phyloP scores from a whole-genome alignment of 2,329 filamentous ascomycete species.

The Laburnicola sp. region DNA sequence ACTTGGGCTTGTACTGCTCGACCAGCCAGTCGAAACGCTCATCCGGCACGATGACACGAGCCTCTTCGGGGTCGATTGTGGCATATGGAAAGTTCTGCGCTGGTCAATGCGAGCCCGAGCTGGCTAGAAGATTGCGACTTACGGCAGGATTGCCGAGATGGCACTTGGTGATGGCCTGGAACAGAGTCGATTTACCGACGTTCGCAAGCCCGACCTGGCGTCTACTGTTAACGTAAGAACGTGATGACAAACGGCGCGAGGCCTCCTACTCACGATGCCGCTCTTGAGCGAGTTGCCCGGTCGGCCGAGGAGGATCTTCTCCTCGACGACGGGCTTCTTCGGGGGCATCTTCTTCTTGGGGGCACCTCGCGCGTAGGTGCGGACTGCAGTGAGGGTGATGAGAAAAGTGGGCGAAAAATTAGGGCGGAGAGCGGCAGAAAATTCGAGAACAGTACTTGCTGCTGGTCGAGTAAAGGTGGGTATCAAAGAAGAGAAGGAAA shows the following conservation, averaged over 20 bases:
- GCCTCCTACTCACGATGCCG: slow-evolving; percentile 84
- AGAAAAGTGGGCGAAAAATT: slow-evolving; percentile 45
- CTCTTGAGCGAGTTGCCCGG: slow-evolving; percentile 98
- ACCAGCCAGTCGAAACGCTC: slow-evolving; percentile 94
- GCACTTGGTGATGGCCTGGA: slow-evolving; percentile 99
- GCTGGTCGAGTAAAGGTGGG: slow-evolving; percentile 55
- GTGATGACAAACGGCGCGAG: slow-evolving; percentile 35
- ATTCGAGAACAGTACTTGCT: slow-evolving; percentile 53
- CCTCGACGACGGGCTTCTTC: slow-evolving; percentile 88
- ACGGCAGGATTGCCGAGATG: slow-evolving; percentile 95
- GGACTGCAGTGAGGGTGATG: slow-evolving; percentile 51
- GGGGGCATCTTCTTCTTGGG: slow-evolving; percentile 80
- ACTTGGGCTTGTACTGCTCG: slow-evolving; percentile 97
- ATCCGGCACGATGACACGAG: slow-evolving; percentile 94
- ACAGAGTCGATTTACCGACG: slow-evolving; percentile 98
- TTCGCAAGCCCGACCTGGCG: slow-evolving; percentile 93
- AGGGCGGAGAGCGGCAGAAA: slow-evolving; percentile 43
- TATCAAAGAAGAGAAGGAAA: slow-evolving; percentile 56
- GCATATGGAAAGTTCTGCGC: slow-evolving; percentile 94
- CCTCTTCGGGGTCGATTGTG: slow-evolving; percentile 98
- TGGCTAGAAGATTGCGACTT: slow-evolving; percentile 46
- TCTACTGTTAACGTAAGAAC: slow-evolving; percentile 50
- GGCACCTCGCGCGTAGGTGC: slow-evolving; percentile 58
- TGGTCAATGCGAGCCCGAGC: slow-evolving; percentile 22
- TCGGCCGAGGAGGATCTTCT: slow-evolving; percentile 94